A percentile compares a stretch with the other conserved stretches of the same genome.
Evolutionary conservation across 2,329 filamentous ascomycete species (phyloP).

Genomic region (Boeremia exigua): DNA sequence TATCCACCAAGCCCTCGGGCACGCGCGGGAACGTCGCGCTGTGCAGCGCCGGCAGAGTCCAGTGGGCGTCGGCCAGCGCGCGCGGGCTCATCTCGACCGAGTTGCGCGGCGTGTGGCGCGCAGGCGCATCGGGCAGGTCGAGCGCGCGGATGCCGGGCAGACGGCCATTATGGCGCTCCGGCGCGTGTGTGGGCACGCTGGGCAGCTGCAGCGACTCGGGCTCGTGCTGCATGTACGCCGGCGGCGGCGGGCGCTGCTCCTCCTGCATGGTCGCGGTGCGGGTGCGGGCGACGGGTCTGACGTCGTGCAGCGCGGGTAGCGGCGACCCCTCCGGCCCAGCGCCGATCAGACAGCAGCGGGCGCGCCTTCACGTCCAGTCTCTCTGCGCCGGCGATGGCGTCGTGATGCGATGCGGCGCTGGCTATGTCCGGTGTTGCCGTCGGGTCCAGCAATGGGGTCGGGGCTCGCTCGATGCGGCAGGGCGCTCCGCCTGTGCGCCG

Average conservation of each 20-base stretch:
- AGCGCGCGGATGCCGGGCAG: conserved; percentile 55
- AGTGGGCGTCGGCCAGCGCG: conserved; percentile 32
- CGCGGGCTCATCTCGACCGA: conserved; percentile 47
- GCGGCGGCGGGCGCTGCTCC: conserved; percentile 50
- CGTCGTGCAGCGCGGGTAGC: background rate
- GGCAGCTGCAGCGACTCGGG: conserved; percentile 50
- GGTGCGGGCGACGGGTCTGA: no score
- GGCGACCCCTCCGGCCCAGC: conserved; percentile 19
- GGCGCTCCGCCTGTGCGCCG: conserved; percentile 17
- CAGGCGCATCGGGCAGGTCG: conserved; percentile 44
- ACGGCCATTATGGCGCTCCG: conserved; percentile 34
- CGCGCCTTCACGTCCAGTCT: background rate
- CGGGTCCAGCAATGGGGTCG: conserved; percentile 6
- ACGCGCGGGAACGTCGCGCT: conserved; percentile 40
- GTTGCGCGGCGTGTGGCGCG: conserved; percentile 32
- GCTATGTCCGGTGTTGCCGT: conserved; percentile 18
- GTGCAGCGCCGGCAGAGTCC: conserved; percentile 35
- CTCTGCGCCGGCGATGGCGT: background rate
- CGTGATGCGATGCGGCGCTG: background rate
- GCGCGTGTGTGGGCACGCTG: conserved; percentile 50
- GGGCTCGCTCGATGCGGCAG: conserved; percentile 25
- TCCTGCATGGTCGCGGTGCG: conserved; percentile 33
- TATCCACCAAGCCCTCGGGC: conserved; percentile 41
- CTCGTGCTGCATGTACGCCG: conserved; percentile 52
- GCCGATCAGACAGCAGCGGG: background rate